phyloP scores from a whole-genome alignment of 768 basidiomycete genomes.

The Austroboletus festivus region DNA sequence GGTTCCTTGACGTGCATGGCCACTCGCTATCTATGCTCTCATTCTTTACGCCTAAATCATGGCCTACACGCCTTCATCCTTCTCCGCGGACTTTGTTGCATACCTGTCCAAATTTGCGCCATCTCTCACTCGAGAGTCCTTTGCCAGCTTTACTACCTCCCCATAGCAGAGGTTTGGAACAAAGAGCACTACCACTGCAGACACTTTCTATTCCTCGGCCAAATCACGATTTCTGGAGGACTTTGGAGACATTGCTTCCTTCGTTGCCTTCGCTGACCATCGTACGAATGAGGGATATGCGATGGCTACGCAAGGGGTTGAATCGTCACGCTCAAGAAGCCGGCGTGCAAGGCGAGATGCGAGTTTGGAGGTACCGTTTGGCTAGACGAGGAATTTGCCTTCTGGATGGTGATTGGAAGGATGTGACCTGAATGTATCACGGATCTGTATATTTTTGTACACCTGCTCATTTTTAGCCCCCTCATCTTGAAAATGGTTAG shows the following conservation, averaged over 20 bases:
- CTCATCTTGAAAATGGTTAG: too few relatives aligned
- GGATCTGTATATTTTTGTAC: slow-evolving; percentile 10
- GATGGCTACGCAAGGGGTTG: slow-evolving; percentile 71
- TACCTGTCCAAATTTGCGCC: slow-evolving; percentile 54
- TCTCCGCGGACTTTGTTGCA: slow-evolving; percentile 48
- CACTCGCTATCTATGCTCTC: slow-evolving; percentile 54
- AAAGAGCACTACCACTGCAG: slow-evolving; percentile 41
- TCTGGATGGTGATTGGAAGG: slow-evolving; percentile 72
- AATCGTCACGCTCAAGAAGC: slow-evolving; percentile 62
- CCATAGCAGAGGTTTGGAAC: slow-evolving; percentile 22
- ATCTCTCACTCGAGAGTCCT: slow-evolving; percentile 70
- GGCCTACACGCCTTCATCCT: slow-evolving; percentile 58
- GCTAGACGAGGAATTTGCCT: slow-evolving; percentile 55
- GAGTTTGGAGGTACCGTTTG: slow-evolving; percentile 66
- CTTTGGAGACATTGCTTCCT: slow-evolving; percentile 54
- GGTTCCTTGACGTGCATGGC: slow-evolving; percentile 62
- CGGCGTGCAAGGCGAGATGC: slow-evolving; percentile 80
- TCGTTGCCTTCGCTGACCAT: slow-evolving; percentile 53
- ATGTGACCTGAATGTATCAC: slow-evolving; percentile 25
- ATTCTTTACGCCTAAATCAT: slow-evolving; percentile 66
- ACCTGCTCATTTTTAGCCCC: slow-evolving; percentile 2
- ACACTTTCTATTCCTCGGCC: slow-evolving; percentile 80
- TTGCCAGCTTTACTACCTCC: slow-evolving; percentile 49
- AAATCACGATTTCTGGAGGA: slow-evolving; percentile 50
- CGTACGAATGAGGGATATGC: slow-evolving; percentile 63